Evolutionary conservation across 495 filamentous ascomycete genomes (phyloP).

Genomic region (Hyphodiscus hymeniophilus): DNA sequence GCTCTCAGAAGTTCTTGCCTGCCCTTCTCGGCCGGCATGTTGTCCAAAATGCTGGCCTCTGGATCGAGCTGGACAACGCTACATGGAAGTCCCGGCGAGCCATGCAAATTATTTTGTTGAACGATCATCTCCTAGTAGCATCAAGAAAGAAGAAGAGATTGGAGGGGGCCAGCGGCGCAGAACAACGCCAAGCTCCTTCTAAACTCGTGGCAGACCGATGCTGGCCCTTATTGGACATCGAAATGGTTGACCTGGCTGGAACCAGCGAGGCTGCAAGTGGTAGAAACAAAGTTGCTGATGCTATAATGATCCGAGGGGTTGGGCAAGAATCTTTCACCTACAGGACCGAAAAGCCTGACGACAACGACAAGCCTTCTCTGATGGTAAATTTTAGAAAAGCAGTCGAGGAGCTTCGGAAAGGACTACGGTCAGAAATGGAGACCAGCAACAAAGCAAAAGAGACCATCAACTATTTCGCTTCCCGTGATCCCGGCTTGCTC

Average conservation of each 20-base stretch:
- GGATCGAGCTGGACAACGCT: slow-evolving; percentile 94
- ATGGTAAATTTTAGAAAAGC: slow-evolving; percentile 86
- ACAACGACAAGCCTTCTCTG: slow-evolving; percentile 66
- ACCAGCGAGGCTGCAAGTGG: slow-evolving; percentile 46
- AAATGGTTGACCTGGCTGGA: slow-evolving; percentile 78
- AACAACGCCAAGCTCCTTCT: slow-evolving; percentile 46
- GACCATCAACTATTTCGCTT: slow-evolving; percentile 71
- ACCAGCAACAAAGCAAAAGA: slow-evolving; percentile 69
- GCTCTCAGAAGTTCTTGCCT: slow-evolving; percentile 92
- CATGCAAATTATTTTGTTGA: slow-evolving; percentile 84
- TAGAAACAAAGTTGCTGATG: slow-evolving; percentile 68
- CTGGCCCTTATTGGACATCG: slow-evolving; percentile 89
- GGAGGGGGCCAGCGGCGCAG: slow-evolving; percentile 48
- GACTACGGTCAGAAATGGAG: slow-evolving; percentile 72
- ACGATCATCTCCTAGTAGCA: slow-evolving; percentile 89
- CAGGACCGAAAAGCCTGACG: slow-evolving; percentile 66
- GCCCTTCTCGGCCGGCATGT: slow-evolving; percentile 88
- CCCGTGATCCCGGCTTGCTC: slow-evolving; percentile 59
- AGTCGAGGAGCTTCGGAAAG: slow-evolving; percentile 80
- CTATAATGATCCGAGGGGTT: slow-evolving; percentile 78
- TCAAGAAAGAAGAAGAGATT: slow-evolving; percentile 82
- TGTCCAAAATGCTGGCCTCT: slow-evolving; percentile 77
- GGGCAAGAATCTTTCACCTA: slow-evolving; percentile 92
- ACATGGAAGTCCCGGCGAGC: slow-evolving; percentile 85
- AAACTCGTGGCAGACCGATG: slow-evolving; percentile 90